These are phyloP conservation scores for Phytophthora hibernalis DNA, from an alignment of 352 stramenopile species.

Conservation along the genomic window DNA sequence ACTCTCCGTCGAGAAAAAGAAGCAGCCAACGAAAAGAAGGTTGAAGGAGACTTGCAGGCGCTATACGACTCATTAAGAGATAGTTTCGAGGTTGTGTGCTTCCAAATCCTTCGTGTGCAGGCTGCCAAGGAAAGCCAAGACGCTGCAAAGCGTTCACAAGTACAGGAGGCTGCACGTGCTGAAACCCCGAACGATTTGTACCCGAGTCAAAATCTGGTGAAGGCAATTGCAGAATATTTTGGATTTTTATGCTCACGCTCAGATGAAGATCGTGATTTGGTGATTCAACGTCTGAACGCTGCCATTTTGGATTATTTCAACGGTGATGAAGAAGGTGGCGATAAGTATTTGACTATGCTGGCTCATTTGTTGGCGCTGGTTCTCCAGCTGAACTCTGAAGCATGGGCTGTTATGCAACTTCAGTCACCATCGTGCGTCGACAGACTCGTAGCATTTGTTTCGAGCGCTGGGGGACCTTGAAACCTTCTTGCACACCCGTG, in stretches of 20 bases:
- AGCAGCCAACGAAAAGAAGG: slow-evolving; percentile 40
- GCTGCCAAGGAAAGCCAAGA: slow-evolving; percentile 28
- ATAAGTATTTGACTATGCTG: slow-evolving; percentile 58
- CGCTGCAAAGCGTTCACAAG: slow-evolving; percentile 1
- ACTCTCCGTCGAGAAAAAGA: slow-evolving; percentile 26
- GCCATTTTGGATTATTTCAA: slow-evolving; percentile 55
- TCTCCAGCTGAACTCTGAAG: slow-evolving; percentile 61
- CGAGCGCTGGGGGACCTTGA: slow-evolving; percentile 16
- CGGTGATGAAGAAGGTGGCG: slow-evolving; percentile 30
- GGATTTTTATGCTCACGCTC: slow-evolving; percentile 61
- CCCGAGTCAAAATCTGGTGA: slow-evolving; percentile 59
- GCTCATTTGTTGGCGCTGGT: slow-evolving; percentile 78
- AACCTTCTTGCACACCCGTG: slow-evolving; percentile 60
- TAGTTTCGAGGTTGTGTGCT: slow-evolving; percentile 71
- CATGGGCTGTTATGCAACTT: slow-evolving; percentile 45
- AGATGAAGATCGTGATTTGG: slow-evolving; percentile 59
- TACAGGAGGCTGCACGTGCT: background rate
- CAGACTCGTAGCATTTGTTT: slow-evolving; percentile 55
- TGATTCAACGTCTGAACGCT: slow-evolving; percentile 60
- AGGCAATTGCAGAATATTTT: slow-evolving; percentile 74
- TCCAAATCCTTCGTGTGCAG: slow-evolving; percentile 67
- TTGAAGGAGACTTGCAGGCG: slow-evolving; percentile 57
- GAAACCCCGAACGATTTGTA: slow-evolving; percentile 32
- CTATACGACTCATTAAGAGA: slow-evolving; percentile 62
- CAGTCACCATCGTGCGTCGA: slow-evolving; percentile 59